Evolutionary conservation across 2,329 filamentous ascomycete genomes (phyloP).

Genomic region (Domatiomyces catenatus): DNA sequence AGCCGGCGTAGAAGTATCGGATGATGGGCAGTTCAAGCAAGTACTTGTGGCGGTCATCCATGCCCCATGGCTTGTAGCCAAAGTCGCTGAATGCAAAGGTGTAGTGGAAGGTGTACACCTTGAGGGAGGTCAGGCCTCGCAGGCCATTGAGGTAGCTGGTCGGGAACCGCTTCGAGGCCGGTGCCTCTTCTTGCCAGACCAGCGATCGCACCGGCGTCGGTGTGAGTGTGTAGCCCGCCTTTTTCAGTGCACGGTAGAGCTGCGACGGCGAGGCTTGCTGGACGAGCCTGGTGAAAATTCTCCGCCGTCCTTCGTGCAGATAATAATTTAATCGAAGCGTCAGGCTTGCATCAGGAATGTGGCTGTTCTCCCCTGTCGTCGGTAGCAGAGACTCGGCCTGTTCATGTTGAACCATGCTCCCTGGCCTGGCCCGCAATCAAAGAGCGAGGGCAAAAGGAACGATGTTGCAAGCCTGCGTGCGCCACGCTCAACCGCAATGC

Average conservation of each 20-base stretch:
- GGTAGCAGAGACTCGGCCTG: neutral
- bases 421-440: neutral
- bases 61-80: constrained; percentile 24
- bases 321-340: neutral
- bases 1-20: constrained; percentile 29
- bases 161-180: constrained; percentile 12
- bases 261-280: constrained; percentile 6
- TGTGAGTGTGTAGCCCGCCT: constrained; percentile 13
- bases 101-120: constrained; percentile 33
- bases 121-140: constrained; percentile 30
- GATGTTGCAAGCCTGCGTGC: neutral
- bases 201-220: constrained; percentile 11
- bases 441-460: neutral
- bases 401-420: neutral
- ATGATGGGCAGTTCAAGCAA: constrained; percentile 28
- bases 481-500: neutral
- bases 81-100: constrained; percentile 28
- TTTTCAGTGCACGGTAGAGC: constrained; percentile 8
- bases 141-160: constrained; percentile 23
- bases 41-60: constrained; percentile 18
- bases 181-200: constrained; percentile 11
- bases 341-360: neutral
- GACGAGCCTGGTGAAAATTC: neutral
- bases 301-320: neutral
- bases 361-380: neutral